phyloP scores from a whole-genome alignment of 2,329 filamentous ascomycete genomes.

The Dissoconium aciculare region DNA sequence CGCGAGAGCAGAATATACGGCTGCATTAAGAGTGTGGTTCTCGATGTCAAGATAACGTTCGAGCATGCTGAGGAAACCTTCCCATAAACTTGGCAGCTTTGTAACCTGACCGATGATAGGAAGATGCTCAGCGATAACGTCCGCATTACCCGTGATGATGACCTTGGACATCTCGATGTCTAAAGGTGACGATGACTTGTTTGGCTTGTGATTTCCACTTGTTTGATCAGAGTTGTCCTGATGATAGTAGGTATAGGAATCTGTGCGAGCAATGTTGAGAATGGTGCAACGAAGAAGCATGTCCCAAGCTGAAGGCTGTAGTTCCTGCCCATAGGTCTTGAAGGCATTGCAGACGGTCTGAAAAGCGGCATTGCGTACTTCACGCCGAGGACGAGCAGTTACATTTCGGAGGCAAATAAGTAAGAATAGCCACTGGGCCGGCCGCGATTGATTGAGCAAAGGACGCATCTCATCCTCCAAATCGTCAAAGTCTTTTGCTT shows the following conservation, averaged over 20 bases:
- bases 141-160: constrained; percentile 57
- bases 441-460: constrained; percentile 6
- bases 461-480: constrained; percentile 11
- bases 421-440: constrained; percentile 65
- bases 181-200: constrained; percentile 3
- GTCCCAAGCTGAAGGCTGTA: constrained; percentile 67
- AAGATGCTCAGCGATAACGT: constrained; percentile 61
- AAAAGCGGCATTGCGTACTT: constrained; percentile 73
- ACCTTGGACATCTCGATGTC: constrained; percentile 52
- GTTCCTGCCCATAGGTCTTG: constrained; percentile 71
- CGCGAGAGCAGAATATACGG: constrained; percentile 28
- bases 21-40: constrained; percentile 28
- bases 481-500: constrained; percentile 13
- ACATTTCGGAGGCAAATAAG: constrained; percentile 56
- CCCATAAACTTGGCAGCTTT: constrained; percentile 61
- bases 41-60: constrained; percentile 33
- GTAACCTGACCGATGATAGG: constrained; percentile 51
- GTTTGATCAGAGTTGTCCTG: constrained; percentile 1
- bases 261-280: constrained; percentile 52
- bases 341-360: constrained; percentile 86
- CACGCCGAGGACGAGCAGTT: constrained; percentile 54
- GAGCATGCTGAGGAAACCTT: constrained; percentile 55
- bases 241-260: constrained; percentile 19
- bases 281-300: constrained; percentile 68
- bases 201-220: not conserved